Base-by-base conservation (phyloP, 2,329 filamentous ascomycete species). In the Pyrenochaeta sp. region DNA sequence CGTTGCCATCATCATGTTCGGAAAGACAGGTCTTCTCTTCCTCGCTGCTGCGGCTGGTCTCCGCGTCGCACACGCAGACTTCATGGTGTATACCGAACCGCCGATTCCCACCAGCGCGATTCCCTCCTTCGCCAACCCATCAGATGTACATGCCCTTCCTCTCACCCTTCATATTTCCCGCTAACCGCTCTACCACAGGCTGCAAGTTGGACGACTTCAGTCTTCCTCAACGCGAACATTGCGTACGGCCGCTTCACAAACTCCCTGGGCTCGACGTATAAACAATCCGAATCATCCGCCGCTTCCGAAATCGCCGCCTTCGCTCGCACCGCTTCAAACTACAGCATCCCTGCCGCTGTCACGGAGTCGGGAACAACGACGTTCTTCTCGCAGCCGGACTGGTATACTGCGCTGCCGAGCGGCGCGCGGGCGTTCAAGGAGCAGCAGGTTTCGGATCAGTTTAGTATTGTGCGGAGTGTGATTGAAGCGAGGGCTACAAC, bases 61-160 rank as follows among this genome's bases (percentile, higher is more conserved):
- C 36, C 47, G 53, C 24, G 34, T 66, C 30, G 67, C 57, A 10
- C 58, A 62, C 15, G 69, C 69, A 51, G 72, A 74, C 52, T 74
- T 74, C 56, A 71, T 72, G 69, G 67, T 74, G 13, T 74, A 74
- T 50, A 74, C 70, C 1, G 66, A 64, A 27, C 69, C 69, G 4
- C 72, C 72, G 1, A 73, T 74, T 19, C 72, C 72, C 12, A 73
- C 68, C 5, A 53, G 56, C 13, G 66, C 64, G 7, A 68, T 74
- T 5, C 72, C 70, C 2, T 64, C 50, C 34, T 73, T 72, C 57
- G 52, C 64, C 1, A 66, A 69, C 50, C 58, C 59, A 39, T 53
- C 61, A 25, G 67, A 69, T 30, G 71, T 73, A 64, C 15, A 52
- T 28, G 9, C 37, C 10, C 13, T 34, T 3, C 24, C 28, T 13